Conservation (phyloP, 2,329 filamentous ascomycete species). For the Cyphellophora europaea region DNA sequence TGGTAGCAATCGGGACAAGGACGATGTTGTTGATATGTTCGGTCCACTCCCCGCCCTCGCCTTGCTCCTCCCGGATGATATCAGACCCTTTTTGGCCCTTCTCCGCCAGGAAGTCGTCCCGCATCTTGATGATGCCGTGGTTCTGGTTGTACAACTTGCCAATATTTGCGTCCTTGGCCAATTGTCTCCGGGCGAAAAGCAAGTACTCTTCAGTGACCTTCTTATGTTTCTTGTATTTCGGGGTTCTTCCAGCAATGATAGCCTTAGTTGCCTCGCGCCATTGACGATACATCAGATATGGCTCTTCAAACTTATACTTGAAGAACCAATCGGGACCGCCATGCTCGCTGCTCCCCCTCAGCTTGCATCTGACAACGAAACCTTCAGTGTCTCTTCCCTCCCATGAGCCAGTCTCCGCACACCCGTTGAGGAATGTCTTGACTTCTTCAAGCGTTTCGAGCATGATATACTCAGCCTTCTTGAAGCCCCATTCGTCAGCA, state of each 20-base stretch:
- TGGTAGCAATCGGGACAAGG: conserved; percentile 82
- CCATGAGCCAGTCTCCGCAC: conserved; percentile 82
- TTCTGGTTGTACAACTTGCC: conserved; percentile 70
- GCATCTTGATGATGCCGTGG: conserved; percentile 86
- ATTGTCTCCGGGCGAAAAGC: conserved; percentile 63
- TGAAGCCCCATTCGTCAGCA: conserved; percentile 87
- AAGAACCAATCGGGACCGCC: conserved; percentile 84
- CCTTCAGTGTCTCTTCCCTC: conserved; percentile 90
- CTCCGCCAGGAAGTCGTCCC: conserved; percentile 76
- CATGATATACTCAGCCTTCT: conserved; percentile 70
- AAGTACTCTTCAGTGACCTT: conserved; percentile 90
- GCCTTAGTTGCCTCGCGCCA: conserved; percentile 96
- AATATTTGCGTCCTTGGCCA: conserved; percentile 59
- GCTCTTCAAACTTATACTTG: conserved; percentile 99
- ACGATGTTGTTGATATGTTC: conserved; percentile 53
- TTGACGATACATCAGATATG: conserved; percentile 96
- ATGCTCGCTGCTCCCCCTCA: conserved; percentile 38
- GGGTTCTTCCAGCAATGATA: conserved; percentile 64
- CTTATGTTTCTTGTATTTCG: conserved; percentile 75
- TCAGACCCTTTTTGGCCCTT: conserved; percentile 82
- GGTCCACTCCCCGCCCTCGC: conserved; percentile 43
- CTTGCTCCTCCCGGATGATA: conserved; percentile 62
- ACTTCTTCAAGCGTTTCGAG: conserved; percentile 67
- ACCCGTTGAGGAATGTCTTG: conserved; percentile 70
- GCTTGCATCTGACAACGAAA: conserved; percentile 88